Conservation (phyloP, 306 rosid genomes). For the Trifolium repens region DNA sequence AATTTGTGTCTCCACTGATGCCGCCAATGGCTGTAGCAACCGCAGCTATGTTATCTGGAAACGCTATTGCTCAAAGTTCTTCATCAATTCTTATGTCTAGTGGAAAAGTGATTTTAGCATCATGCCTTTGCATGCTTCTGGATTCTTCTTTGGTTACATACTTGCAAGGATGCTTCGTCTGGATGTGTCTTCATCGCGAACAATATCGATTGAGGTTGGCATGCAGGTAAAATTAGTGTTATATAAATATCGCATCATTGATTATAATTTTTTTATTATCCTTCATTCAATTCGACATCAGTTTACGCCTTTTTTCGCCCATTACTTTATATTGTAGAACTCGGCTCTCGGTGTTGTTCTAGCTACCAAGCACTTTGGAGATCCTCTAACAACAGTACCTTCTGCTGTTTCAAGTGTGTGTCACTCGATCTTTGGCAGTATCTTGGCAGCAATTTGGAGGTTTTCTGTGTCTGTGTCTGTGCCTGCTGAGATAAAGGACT, state of each 20-base stretch:
- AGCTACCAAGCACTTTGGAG: conserved; percentile 77
- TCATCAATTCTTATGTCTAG: conserved; percentile 77
- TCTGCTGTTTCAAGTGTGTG: conserved; percentile 81
- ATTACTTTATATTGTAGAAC: conserved; percentile 55
- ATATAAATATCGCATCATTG: not conserved
- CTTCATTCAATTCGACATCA: not conserved
- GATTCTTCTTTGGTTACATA: conserved; percentile 75
- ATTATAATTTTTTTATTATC: not conserved
- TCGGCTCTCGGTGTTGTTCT: conserved; percentile 77
- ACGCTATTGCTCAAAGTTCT: conserved; percentile 75
- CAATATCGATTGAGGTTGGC: conserved; percentile 90
- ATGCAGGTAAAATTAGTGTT: conserved; percentile 66
- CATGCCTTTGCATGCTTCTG: conserved; percentile 68
- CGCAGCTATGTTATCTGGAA: conserved; percentile 77
- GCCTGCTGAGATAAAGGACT: conserved; percentile 50
- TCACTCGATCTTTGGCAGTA: conserved; percentile 79
- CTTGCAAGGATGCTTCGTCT: conserved; percentile 66
- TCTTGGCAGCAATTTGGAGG: conserved; percentile 84
- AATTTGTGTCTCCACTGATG: conserved; percentile 72
- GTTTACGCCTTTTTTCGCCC: not conserved
- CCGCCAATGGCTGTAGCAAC: conserved; percentile 85
- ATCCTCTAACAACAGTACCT: conserved; percentile 85
- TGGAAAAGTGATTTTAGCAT: conserved; percentile 64
- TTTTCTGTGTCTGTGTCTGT: conserved; percentile 28
- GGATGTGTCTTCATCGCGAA: conserved; percentile 69